A percentile compares a stretch with the other conserved stretches of the same genome.
phyloP scores from a whole-genome alignment of 2,329 filamentous ascomycete genomes.

The Neoarthrinium moseri region DNA sequence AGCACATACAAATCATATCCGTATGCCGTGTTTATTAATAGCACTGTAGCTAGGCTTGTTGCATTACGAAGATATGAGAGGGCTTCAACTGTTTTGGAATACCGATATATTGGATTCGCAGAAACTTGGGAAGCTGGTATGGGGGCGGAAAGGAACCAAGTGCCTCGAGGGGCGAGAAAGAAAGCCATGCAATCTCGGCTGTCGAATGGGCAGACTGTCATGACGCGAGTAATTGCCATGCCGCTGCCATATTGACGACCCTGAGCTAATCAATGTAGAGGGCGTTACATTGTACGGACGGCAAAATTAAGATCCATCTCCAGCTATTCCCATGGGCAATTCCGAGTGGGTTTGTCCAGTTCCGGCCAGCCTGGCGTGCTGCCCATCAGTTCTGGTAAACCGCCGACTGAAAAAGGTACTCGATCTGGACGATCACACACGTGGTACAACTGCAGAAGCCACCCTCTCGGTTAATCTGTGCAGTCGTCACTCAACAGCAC shows the following conservation, averaged over 20 bases:
- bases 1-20: too few relatives aligned
- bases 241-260: neutral
- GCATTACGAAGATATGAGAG: too few relatives aligned
- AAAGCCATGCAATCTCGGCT: neutral
- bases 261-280: neutral
- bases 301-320: conserved; percentile 22
- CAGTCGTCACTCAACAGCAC: conserved; percentile 15
- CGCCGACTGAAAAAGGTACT: neutral
- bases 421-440: neutral
- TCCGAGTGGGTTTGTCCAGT: conserved; percentile 14
- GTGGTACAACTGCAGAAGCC: neutral
- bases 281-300: conserved; percentile 15
- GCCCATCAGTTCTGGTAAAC: neutral
- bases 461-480: conserved; percentile 17
- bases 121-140: too few relatives aligned
- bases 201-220: neutral
- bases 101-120: too few relatives aligned
- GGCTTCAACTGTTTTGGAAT: too few relatives aligned
- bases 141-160: too few relatives aligned
- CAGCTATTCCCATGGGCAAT: conserved; percentile 12
- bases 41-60: too few relatives aligned
- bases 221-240: neutral
- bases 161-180: neutral
- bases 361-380: conserved; percentile 12
- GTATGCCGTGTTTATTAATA: too few relatives aligned